Base-by-base conservation (phyloP, 768 basidiomycete genomes). In the Crucibulum laeve region DNA sequence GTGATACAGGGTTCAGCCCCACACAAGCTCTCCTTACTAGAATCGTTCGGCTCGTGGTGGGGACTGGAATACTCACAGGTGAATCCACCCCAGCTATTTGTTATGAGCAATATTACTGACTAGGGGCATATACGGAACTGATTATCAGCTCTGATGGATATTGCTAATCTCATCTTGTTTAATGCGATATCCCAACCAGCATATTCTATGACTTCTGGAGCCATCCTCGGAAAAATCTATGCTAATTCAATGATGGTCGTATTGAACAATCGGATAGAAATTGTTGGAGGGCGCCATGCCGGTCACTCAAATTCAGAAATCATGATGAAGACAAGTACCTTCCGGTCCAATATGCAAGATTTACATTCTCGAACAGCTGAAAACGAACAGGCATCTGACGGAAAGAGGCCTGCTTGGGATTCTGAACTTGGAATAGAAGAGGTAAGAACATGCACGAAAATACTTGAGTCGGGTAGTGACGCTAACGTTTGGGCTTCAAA, bases 191-290 rank as follows among this genome's bases (percentile, higher is more conserved):
- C 40, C 6, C 42, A 47, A 10, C 43, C 50, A 2, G 42, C 43
- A 1, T 50, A 43, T 10, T 55, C 43, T 35, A 36, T 43, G 19
- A 43, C 42, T 11, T 25, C 48, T 4, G 47, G 46, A 1, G 46
- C 38, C 17, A 32, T 49, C 4, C 44, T 55, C 3, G 53, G 45
- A 3, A 52, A 52, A 36, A 43, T 55, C 10, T 55, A 55, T 33
- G 47, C 52, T 8, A 50, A 44, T 22, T 44, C 52, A 10, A 53
- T 53, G 52, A 53, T 53, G 52, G 52, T 38, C n/a, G 42, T 53
- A 2, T 37, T 53, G 6, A 55, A 55, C 26, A 52, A 51, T 23
- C 17, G 38, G 6, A 23, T 23, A 22, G 23, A 10, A 11, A 19
- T 40, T 40, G 11, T 22, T 24, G 38, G n/a, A n/a, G n/a, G n/a